Evolutionary conservation across 2,329 filamentous ascomycete genomes (phyloP).

Genomic region (Coniochaeta pulveracea): DNA sequence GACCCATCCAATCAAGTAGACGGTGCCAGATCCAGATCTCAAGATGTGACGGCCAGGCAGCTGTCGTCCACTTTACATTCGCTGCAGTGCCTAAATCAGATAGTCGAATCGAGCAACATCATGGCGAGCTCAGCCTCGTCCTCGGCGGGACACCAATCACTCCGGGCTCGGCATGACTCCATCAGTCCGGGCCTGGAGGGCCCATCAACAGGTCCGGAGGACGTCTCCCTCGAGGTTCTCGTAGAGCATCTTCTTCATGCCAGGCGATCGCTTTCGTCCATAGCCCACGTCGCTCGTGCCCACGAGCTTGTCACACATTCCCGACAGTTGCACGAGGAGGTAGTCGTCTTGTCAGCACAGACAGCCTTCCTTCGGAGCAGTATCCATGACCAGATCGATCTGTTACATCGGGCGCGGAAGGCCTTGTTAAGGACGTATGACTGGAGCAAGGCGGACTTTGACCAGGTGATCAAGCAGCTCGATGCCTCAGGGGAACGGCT

Average conservation of each 20-base stretch:
- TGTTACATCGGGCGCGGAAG: slow-evolving; percentile 39
- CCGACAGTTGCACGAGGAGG: slow-evolving; percentile 65
- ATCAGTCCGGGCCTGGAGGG: slow-evolving; percentile 7
- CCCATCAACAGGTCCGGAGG: slow-evolving; percentile 15
- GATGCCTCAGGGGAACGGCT: slow-evolving; percentile 56
- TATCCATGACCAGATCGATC: slow-evolving; percentile 42
- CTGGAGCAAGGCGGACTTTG: slow-evolving; percentile 47
- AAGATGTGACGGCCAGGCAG: slow-evolving; percentile 2
- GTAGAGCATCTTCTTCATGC: slow-evolving; percentile 77
- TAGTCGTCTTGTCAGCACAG: slow-evolving; percentile 59
- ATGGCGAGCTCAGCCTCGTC: slow-evolving; percentile 6
- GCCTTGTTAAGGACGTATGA: slow-evolving; percentile 45
- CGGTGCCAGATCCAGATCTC: no score
- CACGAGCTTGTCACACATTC: slow-evolving; percentile 76
- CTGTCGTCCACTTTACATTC: not conserved
- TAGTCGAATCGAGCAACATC: no score
- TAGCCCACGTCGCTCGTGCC: slow-evolving; percentile 71
- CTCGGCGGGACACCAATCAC: slow-evolving; percentile 7
- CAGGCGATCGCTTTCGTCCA: slow-evolving; percentile 77
- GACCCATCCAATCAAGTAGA: not conserved
- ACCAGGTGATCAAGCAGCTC: slow-evolving; percentile 49
- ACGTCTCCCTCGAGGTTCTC: slow-evolving; percentile 58
- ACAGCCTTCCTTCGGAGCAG: slow-evolving; percentile 55
- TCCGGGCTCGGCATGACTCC: slow-evolving; percentile 7
- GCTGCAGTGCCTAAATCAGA: not conserved